Base-by-base conservation (phyloP, 768 basidiomycete genomes). In the Amanita subjunquillea region DNA sequence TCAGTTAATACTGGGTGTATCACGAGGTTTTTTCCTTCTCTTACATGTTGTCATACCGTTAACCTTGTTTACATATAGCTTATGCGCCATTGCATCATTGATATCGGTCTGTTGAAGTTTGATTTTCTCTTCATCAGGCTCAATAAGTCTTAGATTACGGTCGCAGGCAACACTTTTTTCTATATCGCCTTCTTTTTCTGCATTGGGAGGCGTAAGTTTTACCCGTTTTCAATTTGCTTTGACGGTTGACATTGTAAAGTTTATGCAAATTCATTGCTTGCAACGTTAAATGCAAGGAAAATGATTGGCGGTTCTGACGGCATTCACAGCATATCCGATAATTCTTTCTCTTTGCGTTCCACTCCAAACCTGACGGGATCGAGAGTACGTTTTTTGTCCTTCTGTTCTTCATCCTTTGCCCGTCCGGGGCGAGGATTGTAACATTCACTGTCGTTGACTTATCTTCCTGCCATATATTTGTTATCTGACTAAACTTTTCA, bases 171-270 rank as follows among this genome's bases (percentile, higher is more conserved):
- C 2, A 75, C 78, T 0, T 78, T 79, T 65, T 61, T 80, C 50
- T 83, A 82, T 54, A 76, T 81, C 46, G 63, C 70, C 1, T 83
- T 82, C 63, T 83, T 76, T 61, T 82, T 80, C 56, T 76, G 72
- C 60, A 73, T 80, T 37, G 79, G 80, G 22, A 70, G 80, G 50
- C 61, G 81, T 83, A 61, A 59, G 80, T 48, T 32, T 29, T 29
- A 17, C 23, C 41, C 25, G 38, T 20, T 13, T 27, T 12, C 1
- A 1, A 6, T 48, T 56, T 20, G 51, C 22, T 30, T 53, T 43
- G 30, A 54, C 36, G 42, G 6, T 45, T 43, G 17, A 29, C 6
- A 22, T 36, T 36, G 4, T 20, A n/a, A 38, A 81, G 79, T 82
- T 4, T 82, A 81, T 59, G 73, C 76, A 38, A 82, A 81, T 59